Evolutionary conservation across 116 monocot genomes (phyloP), one percentile per base, ranked within the genome.

Genomic region (Posidonia oceanica): DNA sequence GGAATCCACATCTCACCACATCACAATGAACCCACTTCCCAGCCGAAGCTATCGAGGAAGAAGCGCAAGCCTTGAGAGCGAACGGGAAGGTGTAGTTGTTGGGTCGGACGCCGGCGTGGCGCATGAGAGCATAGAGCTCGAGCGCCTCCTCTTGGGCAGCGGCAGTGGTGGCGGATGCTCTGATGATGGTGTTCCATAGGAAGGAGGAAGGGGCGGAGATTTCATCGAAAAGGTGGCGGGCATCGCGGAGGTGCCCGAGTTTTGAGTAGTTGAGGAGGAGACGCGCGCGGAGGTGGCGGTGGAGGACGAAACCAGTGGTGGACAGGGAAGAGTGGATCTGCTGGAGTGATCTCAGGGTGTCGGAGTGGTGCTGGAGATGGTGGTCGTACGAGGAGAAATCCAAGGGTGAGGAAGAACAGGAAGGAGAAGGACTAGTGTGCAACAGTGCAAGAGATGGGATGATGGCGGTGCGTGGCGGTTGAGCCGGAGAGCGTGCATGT

Each of bases 91-190:
- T 71, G 66, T 59, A 71, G 42, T 58, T 65, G 44, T 77, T 66
- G 38, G 77, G 42, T 39, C 8, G 57, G 39, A 71, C 54, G 14
- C 66, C 71, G 18, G 42, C 22, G 3, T 21, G 40, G 42, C 66
- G 64, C 77, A 77, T 77, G 57, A 55, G 55, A 59, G 22, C 14
- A 39, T 77, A 77, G 65, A 77, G 65, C 6, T 44, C 42, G 37
- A 77, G 54, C n/a, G 71, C 64, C 36, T 52, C 16, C 5, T 39
- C 69, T 2, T 14, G 3, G 52, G 21, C 17, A 5, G 16, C 4
- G 53, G 51, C 58, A 14, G 39, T 29, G 10, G 5, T 54, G 62
- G 71, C 55, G 5, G 12, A 71, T 18, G 16, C 71, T 55, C 71
- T 65, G 48, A 71, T 56, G 56, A 77, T 71, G 8, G 64, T 44